Base-by-base conservation (phyloP, 495 filamentous ascomycete genomes). In the Tetracladium marchalianum region DNA sequence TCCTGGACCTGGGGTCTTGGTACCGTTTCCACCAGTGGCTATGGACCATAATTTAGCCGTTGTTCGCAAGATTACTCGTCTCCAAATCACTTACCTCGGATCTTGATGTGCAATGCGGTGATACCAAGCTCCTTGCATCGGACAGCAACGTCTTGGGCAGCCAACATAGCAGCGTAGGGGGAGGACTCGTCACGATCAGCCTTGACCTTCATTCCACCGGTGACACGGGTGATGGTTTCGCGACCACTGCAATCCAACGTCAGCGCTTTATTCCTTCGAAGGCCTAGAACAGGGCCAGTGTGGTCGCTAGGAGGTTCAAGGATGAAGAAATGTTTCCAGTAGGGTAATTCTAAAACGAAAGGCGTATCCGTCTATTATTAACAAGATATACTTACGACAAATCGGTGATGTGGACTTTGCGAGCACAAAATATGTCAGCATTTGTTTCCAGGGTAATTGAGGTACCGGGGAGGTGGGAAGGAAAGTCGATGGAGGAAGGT, bases 131-230 rank as follows among this genome's bases (percentile, higher is more conserved):
- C 92, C 84, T 99, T 97, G 85, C 92, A 99, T 67, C 90, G 84
- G 62, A 76, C 75, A 58, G 92, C 92, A 65, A 95, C 92, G 58
- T 85, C 82, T 70, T 95, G 90, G 56, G 90, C 92, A 68, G 92
- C 92, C 83, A 99, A 86, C 92, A 99, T 99, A 69, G 92, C 92
- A 61, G 92, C 92, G 80, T 99, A 99, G 53, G 92, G 92, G 41
- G 90, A 96, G 52, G 90, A 96, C 79, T 99, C 92, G 73, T 99
- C 92, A 75, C 92, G 89, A 69, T 99, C 92, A 69, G 92, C 92
- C 84, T 99, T 99, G 77, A 99, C 92, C 79, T 99, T 99, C 92
- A 97, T 97, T 66, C 92, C 92, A 71, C 92, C 92, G 59, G 92
- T 99, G 50, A 99, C 89, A 83, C 92, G 89, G 80, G 77, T 81